Conservation (phyloP, 176 grass and related monocot species). For the Zizania latifolia region DNA sequence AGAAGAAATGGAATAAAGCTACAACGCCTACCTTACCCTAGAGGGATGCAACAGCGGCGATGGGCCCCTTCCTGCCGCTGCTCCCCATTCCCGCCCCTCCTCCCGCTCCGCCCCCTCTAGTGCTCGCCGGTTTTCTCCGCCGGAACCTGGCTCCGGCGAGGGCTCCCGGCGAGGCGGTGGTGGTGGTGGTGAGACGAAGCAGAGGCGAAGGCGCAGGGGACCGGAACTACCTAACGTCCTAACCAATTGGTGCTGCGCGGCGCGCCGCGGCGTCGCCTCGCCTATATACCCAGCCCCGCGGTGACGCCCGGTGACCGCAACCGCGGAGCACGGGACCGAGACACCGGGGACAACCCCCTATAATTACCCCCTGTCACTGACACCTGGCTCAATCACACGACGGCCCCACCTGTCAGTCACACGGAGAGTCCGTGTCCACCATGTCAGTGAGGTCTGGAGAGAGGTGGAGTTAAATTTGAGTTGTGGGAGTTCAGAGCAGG, state of each 20-base stretch:
- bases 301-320: constrained; percentile 32
- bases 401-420: background rate
- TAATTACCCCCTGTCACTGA: background rate
- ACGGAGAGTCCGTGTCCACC: fast-evolving
- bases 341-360: background rate
- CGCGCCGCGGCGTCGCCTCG: background rate
- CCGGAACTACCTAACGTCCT: constrained; percentile 20
- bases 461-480: constrained; percentile 16
- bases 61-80: background rate
- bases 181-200: constrained; percentile 33
- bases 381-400: background rate
- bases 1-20: background rate
- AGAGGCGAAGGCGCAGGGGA: constrained; percentile 9
- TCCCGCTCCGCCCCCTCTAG: no score
- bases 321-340: constrained; percentile 49
- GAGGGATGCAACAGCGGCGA: constrained; percentile 26
- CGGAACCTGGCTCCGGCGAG: constrained; percentile 29
- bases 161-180: constrained; percentile 25
- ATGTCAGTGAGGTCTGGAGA: background rate
- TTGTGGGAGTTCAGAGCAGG: constrained; percentile 19
- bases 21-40: constrained; percentile 40
- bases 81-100: constrained; percentile 23
- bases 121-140: constrained; percentile 43
- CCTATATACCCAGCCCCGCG: constrained; percentile 1
- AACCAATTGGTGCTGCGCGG: background rate